Evolutionary conservation across 2,329 filamentous ascomycete species (phyloP).

Genomic region (Amauroascus verrucosus): DNA sequence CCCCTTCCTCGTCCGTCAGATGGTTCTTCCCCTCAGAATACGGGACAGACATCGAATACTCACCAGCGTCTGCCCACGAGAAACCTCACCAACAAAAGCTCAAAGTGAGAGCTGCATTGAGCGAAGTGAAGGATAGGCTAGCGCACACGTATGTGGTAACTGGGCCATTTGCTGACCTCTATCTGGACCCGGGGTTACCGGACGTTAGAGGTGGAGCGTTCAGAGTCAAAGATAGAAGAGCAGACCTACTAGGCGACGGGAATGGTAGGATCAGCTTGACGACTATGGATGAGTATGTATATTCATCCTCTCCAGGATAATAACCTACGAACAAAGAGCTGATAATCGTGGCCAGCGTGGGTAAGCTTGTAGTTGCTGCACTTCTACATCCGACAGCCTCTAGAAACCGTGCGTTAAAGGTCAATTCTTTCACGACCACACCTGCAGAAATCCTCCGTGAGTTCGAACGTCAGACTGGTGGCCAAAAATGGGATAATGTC

Average conservation of each 20-base stretch:
- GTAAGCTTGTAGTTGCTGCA: conserved; percentile 53
- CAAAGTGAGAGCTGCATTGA: conserved; percentile 53
- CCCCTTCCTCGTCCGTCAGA: conserved; percentile 41
- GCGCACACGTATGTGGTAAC: conserved; percentile 60
- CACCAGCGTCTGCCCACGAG: conserved; percentile 47
- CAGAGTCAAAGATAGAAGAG: conserved; percentile 47
- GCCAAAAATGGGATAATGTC: conserved; percentile 41
- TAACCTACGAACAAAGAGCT: not conserved
- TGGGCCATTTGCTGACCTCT: conserved; percentile 58
- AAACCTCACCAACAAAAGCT: conserved; percentile 61
- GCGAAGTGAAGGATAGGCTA: conserved; percentile 41
- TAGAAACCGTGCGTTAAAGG: conserved; percentile 49
- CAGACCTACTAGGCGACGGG: conserved; percentile 53
- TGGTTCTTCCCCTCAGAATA: conserved; percentile 61
- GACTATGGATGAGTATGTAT: conserved; percentile 57
- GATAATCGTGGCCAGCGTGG: conserved; percentile 42
- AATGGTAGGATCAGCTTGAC: conserved; percentile 56
- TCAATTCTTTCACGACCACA: conserved; percentile 62
- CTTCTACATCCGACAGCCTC: conserved; percentile 47
- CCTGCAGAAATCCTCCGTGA: conserved; percentile 54
- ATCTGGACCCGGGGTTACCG: conserved; percentile 38
- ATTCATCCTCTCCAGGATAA: not conserved
- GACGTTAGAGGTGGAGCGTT: conserved; percentile 46
- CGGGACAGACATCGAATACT: conserved; percentile 55
- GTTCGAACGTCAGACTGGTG: conserved; percentile 55